Base-by-base conservation (phyloP, 1,284 basidiomycete species). In the Sutorius eximius region DNA sequence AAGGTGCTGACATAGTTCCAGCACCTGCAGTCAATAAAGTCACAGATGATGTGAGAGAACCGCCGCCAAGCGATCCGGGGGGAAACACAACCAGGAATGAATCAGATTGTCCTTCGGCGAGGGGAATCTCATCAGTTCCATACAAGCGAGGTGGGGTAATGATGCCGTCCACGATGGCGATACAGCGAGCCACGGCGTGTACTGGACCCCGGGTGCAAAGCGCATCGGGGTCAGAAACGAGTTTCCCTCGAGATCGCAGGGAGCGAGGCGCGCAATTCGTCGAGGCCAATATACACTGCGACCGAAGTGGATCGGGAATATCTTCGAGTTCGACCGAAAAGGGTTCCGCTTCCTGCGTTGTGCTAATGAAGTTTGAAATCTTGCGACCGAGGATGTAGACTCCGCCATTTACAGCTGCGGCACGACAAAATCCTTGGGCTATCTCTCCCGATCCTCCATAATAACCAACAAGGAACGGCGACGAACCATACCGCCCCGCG, bases 381-480 rank as follows among this genome's bases (percentile, higher is more conserved):
- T 71, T 70, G 38, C 82, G 79, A n/a, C 86, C 91, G 2, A 97
- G 82, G 56, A 97, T 87, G 68, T 96, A 96, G 2, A 88, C 88
- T 0, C 82, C 87, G 10, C 93, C 93, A 58, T 82, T 82, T 7
- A 97, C 94, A 3, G 95, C 94, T 34, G 90, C 82, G 7, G 87
- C 83, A 33, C 94, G 91, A 71, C 94, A 96, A 69, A 95, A 98
- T 0, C 93, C 94, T 71, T 97, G 94, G 0, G 90, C 82, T n/a
- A 96, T 85, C 66, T 97, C 95, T 3, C 95, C 94, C 0, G 87
- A 78, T 4, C 95, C 93, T 30, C 96, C 96, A 68, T 98, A 98
- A 64, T 98, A 95, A 0, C 93, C 93, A 5, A 98, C 81, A 15
- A 99, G 82, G 73, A 95, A 98, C 0, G 96, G 87, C 0, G 92